Conservation (phyloP, 176 grass and related monocot genomes). For the Aegilops bicornis region DNA sequence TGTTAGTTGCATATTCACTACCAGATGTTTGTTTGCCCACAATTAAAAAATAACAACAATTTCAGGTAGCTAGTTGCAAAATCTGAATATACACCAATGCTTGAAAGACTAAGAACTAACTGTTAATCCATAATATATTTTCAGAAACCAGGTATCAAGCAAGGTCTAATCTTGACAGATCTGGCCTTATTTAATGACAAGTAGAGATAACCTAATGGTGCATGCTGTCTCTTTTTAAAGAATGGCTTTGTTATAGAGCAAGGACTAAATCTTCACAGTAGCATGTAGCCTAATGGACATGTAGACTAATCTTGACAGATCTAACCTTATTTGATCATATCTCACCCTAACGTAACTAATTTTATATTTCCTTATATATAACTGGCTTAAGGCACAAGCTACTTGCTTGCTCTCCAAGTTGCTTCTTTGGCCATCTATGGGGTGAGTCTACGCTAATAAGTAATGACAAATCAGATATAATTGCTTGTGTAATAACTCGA, state of each 20-base stretch:
- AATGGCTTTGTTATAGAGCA: not conserved
- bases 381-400: not conserved
- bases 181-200: not conserved
- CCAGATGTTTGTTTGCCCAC: not conserved
- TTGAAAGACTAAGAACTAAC: slow-evolving; percentile 4
- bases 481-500: not conserved
- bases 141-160: no score
- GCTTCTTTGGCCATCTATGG: not conserved
- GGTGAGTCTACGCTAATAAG: not conserved
- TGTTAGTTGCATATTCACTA: slow-evolving; percentile 11
- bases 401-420: not conserved
- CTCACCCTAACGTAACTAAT: not conserved
- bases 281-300: no score
- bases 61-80: slow-evolving; percentile 4
- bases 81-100: slow-evolving; percentile 1
- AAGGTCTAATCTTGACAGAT: not conserved
- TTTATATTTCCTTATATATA: not conserved
- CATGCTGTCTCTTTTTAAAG: not conserved
- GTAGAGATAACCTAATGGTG: no score
- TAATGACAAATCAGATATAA: slow-evolving; percentile 14
- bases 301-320: not conserved
- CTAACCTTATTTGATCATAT: not conserved
- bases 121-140: not conserved
- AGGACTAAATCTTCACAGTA: no score
- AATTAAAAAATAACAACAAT: not conserved